A percentile compares a stretch with the other conserved stretches of the same genome.
Evolutionary conservation across 257 asterid genomes (phyloP).

Genomic region (Nicotiana attenuata): DNA sequence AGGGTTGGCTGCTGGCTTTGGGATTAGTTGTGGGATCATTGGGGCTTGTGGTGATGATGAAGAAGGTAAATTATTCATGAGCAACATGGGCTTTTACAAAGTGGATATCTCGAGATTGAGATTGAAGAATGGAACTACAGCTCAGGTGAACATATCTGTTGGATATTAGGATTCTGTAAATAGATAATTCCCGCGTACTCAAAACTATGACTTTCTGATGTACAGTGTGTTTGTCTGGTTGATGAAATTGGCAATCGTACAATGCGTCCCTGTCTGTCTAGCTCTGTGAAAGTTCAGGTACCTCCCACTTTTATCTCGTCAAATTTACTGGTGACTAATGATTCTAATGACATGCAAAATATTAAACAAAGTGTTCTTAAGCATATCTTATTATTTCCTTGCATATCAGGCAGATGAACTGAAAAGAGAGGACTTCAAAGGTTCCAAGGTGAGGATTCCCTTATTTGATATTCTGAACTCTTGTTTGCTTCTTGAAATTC

Average conservation of each 20-base stretch:
- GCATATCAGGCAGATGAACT: conserved; percentile 74
- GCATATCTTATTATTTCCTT: conserved; percentile 21
- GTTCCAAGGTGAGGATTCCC: conserved; percentile 66
- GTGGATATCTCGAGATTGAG: conserved; percentile 79
- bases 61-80: conserved; percentile 67
- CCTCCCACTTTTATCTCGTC: conserved; percentile 9
- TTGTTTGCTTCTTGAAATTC: too few species aligned
- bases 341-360: neutral
- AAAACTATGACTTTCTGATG: conserved; percentile 15
- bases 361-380: neutral
- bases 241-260: conserved; percentile 92
- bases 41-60: conserved; percentile 95
- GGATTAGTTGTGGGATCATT: conserved; percentile 76
- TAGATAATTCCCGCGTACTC: neutral
- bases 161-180: neutral
- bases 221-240: conserved; percentile 95
- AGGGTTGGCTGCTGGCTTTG: conserved; percentile 90
- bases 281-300: conserved; percentile 91
- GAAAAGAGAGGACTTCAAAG: conserved; percentile 66
- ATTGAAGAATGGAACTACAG: conserved; percentile 68
- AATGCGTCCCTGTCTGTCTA: conserved; percentile 91
- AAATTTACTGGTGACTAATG: neutral
- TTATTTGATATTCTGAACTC: neutral
- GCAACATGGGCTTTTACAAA: conserved; percentile 64
- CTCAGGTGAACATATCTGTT: conserved; percentile 50